phyloP scores from a whole-genome alignment of 2,329 filamentous ascomycete genomes.

The Nigrospora oryzae region DNA sequence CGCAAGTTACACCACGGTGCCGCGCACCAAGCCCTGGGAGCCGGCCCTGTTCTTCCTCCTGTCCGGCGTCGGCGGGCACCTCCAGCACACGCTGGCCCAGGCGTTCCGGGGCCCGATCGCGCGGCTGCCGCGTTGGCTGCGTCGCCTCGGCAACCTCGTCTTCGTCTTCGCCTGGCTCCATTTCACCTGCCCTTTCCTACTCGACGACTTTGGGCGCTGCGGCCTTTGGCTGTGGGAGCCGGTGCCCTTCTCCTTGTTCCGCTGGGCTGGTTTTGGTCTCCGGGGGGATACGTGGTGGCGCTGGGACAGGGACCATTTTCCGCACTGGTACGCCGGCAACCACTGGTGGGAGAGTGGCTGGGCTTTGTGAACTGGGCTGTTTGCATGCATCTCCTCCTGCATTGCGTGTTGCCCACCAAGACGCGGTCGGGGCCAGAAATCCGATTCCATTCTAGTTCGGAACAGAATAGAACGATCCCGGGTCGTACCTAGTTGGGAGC shows the following conservation, averaged over 20 bases:
- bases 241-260: conserved; percentile 64
- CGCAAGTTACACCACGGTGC: conserved; percentile 61
- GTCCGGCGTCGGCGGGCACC: conserved; percentile 56
- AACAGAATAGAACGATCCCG: no score
- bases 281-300: conserved; percentile 58
- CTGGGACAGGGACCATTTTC: conserved; percentile 47
- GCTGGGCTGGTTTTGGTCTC: conserved; percentile 55
- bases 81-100: conserved; percentile 37
- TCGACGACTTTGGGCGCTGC: conserved; percentile 65
- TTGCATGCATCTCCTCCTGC: no score
- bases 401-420: no score
- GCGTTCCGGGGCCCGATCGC: background rate
- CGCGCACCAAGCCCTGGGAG: conserved; percentile 37
- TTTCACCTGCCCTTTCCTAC: conserved; percentile 54
- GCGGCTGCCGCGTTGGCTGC: conserved; percentile 33
- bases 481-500: no score
- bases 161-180: conserved; percentile 62
- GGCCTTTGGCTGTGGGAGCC: conserved; percentile 79
- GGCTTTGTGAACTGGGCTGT: conserved; percentile 15
- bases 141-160: conserved; percentile 48
- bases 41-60: conserved; percentile 64
- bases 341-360: conserved; percentile 51
- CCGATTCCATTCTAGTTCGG: no score
- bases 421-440: no score
- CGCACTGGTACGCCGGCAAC: conserved; percentile 47